Conservation (phyloP, 805 yeast species). For the Pichia heedii region DNA sequence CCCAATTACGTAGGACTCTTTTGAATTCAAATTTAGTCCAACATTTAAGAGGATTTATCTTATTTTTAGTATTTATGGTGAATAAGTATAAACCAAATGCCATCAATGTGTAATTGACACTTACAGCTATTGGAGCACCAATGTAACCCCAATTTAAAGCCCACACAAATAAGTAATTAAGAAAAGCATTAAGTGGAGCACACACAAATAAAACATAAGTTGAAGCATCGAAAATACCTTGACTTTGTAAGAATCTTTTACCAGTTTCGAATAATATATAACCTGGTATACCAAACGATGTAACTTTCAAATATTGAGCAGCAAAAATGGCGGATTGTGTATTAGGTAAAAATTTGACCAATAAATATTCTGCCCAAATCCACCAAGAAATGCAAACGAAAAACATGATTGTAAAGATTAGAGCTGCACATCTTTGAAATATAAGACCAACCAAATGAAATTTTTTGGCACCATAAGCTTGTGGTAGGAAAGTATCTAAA, state of each 20-base stretch:
- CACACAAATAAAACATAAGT: conserved; percentile 61
- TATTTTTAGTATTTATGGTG: conserved; percentile 37
- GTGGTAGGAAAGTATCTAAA: conserved; percentile 70
- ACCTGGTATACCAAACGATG: conserved; percentile 64
- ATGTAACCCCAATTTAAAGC: conserved; percentile 53
- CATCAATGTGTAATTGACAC: conserved; percentile 65
- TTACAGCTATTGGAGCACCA: conserved; percentile 74
- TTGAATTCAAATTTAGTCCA: conserved; percentile 27
- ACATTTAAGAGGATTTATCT: conserved; percentile 27
- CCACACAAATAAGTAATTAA: conserved; percentile 70
- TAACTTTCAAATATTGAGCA: conserved; percentile 44
- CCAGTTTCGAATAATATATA: conserved; percentile 58
- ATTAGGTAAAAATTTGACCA: conserved; percentile 36
- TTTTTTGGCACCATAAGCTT: conserved; percentile 65
- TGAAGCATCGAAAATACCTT: conserved; percentile 73
- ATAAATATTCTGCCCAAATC: conserved; percentile 41
- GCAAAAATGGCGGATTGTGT: conserved; percentile 42
- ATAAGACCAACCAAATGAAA: conserved; percentile 58
- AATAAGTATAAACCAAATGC: conserved; percentile 44
- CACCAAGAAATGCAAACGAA: conserved; percentile 59
- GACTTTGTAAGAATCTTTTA: conserved; percentile 66
- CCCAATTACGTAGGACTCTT: conserved; percentile 48
- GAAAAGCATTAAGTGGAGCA: conserved; percentile 63
- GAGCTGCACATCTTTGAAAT: conserved; percentile 56
- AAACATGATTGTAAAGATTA: conserved; percentile 40